These are phyloP conservation scores for Trichothecium roseum DNA, from an alignment of 2,329 filamentous ascomycete species.

Conservation along the genomic window DNA sequence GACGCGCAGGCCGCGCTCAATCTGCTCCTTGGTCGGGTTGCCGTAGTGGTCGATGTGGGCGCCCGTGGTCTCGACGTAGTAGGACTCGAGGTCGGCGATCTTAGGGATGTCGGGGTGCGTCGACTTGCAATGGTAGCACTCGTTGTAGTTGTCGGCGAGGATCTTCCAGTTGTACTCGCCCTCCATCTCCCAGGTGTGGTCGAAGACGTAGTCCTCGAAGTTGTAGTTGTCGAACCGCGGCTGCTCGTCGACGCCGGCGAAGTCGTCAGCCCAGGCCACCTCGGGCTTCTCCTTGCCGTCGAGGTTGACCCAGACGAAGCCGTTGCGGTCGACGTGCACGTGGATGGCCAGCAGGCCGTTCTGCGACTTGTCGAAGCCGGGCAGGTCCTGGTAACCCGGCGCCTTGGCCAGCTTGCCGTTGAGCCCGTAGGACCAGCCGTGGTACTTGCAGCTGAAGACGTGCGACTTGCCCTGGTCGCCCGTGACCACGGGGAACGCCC, in stretches of 20 bases:
- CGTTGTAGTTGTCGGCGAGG: constrained; percentile 50
- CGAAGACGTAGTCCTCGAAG: constrained; percentile 45
- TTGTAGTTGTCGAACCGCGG: constrained; percentile 33
- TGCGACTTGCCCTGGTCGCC: constrained; percentile 35
- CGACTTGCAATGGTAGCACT: constrained; percentile 53
- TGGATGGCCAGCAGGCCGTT: constrained; percentile 47
- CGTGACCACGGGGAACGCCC: constrained; percentile 47
- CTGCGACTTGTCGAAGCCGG: constrained; percentile 43
- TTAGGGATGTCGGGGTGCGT: constrained; percentile 46
- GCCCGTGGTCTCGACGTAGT: constrained; percentile 37
- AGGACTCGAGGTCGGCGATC: constrained; percentile 44
- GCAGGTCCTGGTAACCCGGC: constrained; percentile 43
- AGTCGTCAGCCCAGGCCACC: constrained; percentile 40
- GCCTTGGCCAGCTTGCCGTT: constrained; percentile 48
- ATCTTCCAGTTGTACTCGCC: constrained; percentile 51
- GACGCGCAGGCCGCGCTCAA: constrained; percentile 32
- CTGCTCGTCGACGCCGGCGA: constrained; percentile 34
- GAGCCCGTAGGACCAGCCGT: constrained; percentile 51
- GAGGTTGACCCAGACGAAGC: constrained; percentile 50
- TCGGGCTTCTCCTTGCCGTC: constrained; percentile 33
- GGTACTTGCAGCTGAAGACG: constrained; percentile 45
- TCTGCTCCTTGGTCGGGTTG: constrained; percentile 34
- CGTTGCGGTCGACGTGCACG: constrained; percentile 38
- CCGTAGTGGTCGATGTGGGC: constrained; percentile 40
- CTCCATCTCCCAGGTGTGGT: constrained; percentile 46